These are phyloP conservation scores for Arthrobotrys conoides DNA, from an alignment of 2,329 filamentous ascomycete species.

Conservation along the genomic window DNA sequence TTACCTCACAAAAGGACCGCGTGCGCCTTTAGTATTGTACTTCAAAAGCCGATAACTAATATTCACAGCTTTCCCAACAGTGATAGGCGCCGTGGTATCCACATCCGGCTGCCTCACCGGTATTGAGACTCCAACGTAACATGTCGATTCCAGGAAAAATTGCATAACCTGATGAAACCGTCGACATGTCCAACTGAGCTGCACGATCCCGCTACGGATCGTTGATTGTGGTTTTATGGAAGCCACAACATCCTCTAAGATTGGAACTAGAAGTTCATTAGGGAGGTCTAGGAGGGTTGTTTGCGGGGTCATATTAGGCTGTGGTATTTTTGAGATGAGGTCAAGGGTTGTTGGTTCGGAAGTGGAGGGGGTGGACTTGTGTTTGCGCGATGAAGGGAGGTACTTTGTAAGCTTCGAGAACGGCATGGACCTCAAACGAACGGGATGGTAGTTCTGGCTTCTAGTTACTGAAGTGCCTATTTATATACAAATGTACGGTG, in stretches of 20 bases:
- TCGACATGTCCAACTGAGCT: slow-evolving; percentile 16
- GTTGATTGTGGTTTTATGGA: slow-evolving; percentile 7
- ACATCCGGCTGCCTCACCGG: slow-evolving; percentile 3
- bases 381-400: background rate
- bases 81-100: background rate
- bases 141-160: slow-evolving; percentile 30
- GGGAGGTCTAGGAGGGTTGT: slow-evolving; percentile 27
- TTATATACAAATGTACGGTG: too few relatives aligned
- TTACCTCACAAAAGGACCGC: slow-evolving; percentile 29
- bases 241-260: slow-evolving; percentile 23
- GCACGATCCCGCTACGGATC: slow-evolving; percentile 14
- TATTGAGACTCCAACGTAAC: slow-evolving; percentile 19
- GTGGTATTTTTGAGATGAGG: background rate
- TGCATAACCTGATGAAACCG: slow-evolving; percentile 34
- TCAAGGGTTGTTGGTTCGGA: background rate
- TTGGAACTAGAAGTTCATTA: slow-evolving; percentile 29
- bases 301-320: background rate
- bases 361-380: background rate
- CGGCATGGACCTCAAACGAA: background rate
- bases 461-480: too few relatives aligned
- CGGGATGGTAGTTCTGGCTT: background rate
- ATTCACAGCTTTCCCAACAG: background rate
- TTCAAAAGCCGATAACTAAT: slow-evolving; percentile 26
- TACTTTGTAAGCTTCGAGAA: background rate
- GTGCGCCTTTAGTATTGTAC: slow-evolving; percentile 34